Evolutionary conservation across 179 eudicot genomes (phyloP).

Genomic region (Drosera spatulata): DNA sequence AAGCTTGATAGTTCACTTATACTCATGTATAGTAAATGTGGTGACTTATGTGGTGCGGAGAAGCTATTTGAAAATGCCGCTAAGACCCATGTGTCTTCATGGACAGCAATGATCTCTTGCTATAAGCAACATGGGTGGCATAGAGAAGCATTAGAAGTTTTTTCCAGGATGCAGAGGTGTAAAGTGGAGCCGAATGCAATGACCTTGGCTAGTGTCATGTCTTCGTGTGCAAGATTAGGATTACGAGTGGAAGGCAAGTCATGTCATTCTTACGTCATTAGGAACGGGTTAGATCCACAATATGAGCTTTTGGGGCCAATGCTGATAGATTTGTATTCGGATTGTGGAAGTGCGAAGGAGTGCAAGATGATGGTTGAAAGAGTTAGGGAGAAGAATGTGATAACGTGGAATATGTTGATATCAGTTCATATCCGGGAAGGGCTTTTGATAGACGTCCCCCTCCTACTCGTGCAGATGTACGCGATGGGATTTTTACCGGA

Average conservation of each 20-base stretch:
- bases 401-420: conserved; percentile 49
- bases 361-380: conserved; percentile 22
- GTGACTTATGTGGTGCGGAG: conserved; percentile 27
- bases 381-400: conserved; percentile 17
- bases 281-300: conserved; percentile 20
- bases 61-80: conserved; percentile 16
- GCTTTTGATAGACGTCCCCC: conserved; percentile 23
- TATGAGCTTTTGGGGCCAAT: conserved; percentile 30
- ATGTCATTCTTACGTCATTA: conserved; percentile 31
- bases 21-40: conserved; percentile 54
- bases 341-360: conserved; percentile 24
- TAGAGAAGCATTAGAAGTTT: conserved; percentile 24
- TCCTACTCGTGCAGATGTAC: conserved; percentile 29
- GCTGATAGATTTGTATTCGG: conserved; percentile 41
- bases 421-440: conserved; percentile 30
- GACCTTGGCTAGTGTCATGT: conserved; percentile 28
- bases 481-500: conserved; percentile 25
- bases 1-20: conserved; percentile 33
- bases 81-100: conserved; percentile 19
- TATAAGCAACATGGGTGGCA: conserved; percentile 30
- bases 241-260: conserved; percentile 34
- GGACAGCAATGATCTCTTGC: conserved; percentile 47
- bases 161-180: conserved; percentile 22
- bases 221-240: conserved; percentile 34
- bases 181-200: conserved; percentile 31